These are phyloP conservation scores for Epichloe aotearoae DNA, from an alignment of 2,329 filamentous ascomycete species.

Conservation along the genomic window DNA sequence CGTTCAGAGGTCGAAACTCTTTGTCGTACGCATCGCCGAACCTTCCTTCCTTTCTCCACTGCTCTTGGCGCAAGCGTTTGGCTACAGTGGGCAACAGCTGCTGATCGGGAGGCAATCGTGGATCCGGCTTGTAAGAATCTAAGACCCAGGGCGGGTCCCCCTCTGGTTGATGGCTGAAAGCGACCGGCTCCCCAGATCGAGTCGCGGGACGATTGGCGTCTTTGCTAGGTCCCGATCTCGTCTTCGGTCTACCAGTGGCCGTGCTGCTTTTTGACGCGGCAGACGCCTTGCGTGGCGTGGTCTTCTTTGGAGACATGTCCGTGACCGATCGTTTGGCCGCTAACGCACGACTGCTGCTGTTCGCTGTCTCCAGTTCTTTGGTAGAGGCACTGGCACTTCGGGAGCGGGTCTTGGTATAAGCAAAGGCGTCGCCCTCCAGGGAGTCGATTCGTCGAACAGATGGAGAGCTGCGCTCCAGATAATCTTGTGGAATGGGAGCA, in stretches of 20 bases:
- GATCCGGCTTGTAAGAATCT: conserved; percentile 90
- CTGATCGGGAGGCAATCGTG: conserved; percentile 83
- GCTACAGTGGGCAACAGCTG: conserved; percentile 93
- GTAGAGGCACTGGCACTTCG: conserved; percentile 55
- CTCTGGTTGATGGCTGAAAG: conserved; percentile 57
- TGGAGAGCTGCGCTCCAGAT: conserved; percentile 61
- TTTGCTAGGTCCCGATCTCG: conserved; percentile 43
- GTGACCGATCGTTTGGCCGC: conserved; percentile 28
- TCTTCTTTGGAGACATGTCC: conserved; percentile 44
- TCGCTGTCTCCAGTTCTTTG: conserved; percentile 10
- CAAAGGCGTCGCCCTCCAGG: conserved; percentile 44
- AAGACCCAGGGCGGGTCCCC: conserved; percentile 94
- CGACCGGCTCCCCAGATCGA: conserved; percentile 42
- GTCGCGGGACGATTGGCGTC: conserved; percentile 44
- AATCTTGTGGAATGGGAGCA: conserved; percentile 56
- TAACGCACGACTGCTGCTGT: conserved; percentile 11
- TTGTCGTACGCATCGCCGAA: conserved; percentile 77
- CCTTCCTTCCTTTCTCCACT: conserved; percentile 86
- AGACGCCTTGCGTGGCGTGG: conserved; percentile 30
- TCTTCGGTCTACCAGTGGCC: conserved; percentile 43
- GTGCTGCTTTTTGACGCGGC: conserved; percentile 27
- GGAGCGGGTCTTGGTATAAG: conserved; percentile 48
- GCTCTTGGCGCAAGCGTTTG: conserved; percentile 79
- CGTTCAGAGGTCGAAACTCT: conserved; percentile 72
- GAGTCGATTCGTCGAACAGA: conserved; percentile 45